phyloP scores from a whole-genome alignment of 495 filamentous ascomycete genomes.

The Trichoderma gamsii region DNA sequence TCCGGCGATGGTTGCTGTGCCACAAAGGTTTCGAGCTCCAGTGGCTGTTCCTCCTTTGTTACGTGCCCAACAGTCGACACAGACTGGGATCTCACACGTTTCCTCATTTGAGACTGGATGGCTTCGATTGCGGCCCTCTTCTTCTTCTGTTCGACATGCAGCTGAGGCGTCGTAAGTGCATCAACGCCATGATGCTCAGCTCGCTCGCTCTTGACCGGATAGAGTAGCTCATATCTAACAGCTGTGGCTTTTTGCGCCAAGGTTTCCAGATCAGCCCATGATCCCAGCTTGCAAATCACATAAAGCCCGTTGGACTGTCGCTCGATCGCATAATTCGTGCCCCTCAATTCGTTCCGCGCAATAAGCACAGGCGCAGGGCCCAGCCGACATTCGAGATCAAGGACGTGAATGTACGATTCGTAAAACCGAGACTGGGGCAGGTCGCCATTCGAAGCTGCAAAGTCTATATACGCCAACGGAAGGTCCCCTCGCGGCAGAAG shows the following conservation, averaged over 20 bases:
- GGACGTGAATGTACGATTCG: constrained; percentile 53
- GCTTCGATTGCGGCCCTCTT: constrained; percentile 48
- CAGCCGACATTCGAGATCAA: constrained; percentile 53
- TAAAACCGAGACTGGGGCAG: constrained; percentile 50
- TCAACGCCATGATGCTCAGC: constrained; percentile 15
- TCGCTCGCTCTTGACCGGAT: constrained; percentile 14
- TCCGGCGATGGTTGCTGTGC: not conserved
- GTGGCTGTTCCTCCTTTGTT: constrained; percentile 6
- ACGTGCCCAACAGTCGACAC: constrained; percentile 17
- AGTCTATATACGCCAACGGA: constrained; percentile 56
- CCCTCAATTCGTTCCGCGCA: constrained; percentile 53
- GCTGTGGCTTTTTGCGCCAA: constrained; percentile 39
- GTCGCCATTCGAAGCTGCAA: constrained; percentile 42
- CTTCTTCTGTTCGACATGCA: constrained; percentile 42
- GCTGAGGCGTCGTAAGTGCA: constrained; percentile 29
- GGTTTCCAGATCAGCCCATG: constrained; percentile 53
- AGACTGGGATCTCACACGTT: constrained; percentile 28
- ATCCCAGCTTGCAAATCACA: constrained; percentile 61
- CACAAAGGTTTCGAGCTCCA: not conserved
- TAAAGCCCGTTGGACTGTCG: constrained; percentile 60
- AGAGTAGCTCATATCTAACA: constrained; percentile 27
- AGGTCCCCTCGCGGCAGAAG: constrained; percentile 55
- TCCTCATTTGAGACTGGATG: constrained; percentile 42
- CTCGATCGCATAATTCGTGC: constrained; percentile 65
- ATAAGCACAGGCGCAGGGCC: constrained; percentile 55